Conservation (phyloP, 1,284 basidiomycete species). For the Entoloma clypeatum region DNA sequence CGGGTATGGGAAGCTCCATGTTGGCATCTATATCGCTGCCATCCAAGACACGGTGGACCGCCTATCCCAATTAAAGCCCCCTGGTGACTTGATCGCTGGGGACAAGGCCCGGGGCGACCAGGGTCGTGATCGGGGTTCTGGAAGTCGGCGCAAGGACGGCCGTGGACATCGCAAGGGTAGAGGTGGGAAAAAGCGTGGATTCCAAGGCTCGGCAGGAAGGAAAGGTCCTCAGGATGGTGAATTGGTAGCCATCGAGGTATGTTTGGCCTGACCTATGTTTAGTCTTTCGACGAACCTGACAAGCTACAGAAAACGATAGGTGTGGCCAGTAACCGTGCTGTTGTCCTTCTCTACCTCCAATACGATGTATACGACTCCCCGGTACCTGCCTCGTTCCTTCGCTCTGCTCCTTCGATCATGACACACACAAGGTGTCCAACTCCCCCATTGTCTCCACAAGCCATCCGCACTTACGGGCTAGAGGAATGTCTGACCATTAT, state of each 20-base stretch:
- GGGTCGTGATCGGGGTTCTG: slow-evolving; percentile 5
- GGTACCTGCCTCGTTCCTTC: slow-evolving; percentile 4
- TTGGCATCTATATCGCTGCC: slow-evolving; percentile 16
- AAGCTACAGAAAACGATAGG: neutral
- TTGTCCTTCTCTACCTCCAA: slow-evolving; percentile 16
- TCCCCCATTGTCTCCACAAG: slow-evolving; percentile 8
- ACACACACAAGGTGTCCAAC: slow-evolving; percentile 1
- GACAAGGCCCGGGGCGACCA: slow-evolving; percentile 7
- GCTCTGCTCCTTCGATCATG: slow-evolving; percentile 8
- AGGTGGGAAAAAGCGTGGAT: slow-evolving; percentile 2
- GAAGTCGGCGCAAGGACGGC: slow-evolving; percentile 9
- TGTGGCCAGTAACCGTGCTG: slow-evolving; percentile 11
- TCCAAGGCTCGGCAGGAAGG: slow-evolving; percentile 9
- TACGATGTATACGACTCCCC: slow-evolving; percentile 17
- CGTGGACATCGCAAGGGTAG: slow-evolving; percentile 9
- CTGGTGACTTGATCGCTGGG: slow-evolving; percentile 7
- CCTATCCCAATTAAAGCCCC: slow-evolving; percentile 1
- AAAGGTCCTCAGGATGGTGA: slow-evolving; percentile 5
- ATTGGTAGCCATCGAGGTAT: slow-evolving; percentile 10
- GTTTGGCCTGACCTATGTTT: slow-evolving; percentile 7
- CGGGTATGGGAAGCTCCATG: slow-evolving; percentile 14
- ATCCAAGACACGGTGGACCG: no score
- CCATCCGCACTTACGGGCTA: slow-evolving; percentile 3
- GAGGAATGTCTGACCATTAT: slow-evolving; percentile 11
- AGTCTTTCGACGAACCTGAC: neutral